phyloP scores from a whole-genome alignment of 352 stramenopile genomes.

The Vaucheria bursata region DNA sequence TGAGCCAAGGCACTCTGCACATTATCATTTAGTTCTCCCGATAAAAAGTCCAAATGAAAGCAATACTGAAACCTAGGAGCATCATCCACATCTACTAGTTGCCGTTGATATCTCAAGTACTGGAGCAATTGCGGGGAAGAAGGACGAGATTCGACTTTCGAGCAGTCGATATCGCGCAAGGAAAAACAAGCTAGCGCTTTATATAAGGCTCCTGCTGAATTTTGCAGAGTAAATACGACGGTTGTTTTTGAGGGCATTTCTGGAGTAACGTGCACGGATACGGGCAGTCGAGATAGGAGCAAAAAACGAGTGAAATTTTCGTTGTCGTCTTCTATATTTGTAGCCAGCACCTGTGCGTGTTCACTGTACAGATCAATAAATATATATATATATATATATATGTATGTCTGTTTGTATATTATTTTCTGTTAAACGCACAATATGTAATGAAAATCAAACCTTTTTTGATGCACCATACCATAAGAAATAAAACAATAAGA shows the following conservation, averaged over 20 bases:
- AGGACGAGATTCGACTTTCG: conserved; percentile 68
- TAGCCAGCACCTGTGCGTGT: conserved; percentile 57
- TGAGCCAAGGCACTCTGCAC: conserved; percentile 65
- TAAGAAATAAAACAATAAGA: no score
- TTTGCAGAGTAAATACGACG: conserved; percentile 68
- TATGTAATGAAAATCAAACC: no score
- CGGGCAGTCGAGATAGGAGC: conserved; percentile 56
- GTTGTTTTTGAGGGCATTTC: conserved; percentile 54
- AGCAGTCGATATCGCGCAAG: conserved; percentile 66
- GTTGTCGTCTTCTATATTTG: conserved; percentile 71
- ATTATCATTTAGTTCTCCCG: conserved; percentile 53
- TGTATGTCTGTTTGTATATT: no score
- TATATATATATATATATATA: no score
- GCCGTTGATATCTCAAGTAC: conserved; percentile 48
- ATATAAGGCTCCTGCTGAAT: conserved; percentile 63
- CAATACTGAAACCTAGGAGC: conserved; percentile 49
- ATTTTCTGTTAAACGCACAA: no score
- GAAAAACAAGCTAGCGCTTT: conserved; percentile 70
- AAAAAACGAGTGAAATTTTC: conserved; percentile 91
- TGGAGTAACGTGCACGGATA: conserved; percentile 29
- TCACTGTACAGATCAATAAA: no score
- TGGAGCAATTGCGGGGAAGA: conserved; percentile 52
- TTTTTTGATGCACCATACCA: no score
- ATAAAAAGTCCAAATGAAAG: conserved; percentile 51
- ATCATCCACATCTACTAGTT: conserved; percentile 9